Conservation (phyloP, 2,329 filamentous ascomycete genomes). For the Colletotrichum orbiculare region DNA sequence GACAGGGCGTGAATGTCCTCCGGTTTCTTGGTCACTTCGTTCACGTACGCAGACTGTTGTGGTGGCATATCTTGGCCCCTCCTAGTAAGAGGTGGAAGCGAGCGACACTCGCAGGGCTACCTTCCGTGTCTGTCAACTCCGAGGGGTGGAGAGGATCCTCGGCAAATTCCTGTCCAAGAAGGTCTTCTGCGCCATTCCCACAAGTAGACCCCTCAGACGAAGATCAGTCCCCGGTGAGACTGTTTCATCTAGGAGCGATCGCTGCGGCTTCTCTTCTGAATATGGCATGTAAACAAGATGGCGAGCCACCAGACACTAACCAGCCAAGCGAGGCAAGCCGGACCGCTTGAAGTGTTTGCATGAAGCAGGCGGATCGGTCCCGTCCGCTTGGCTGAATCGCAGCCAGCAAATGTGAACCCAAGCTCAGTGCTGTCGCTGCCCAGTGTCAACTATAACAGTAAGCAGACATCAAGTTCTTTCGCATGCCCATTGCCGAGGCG, state of each 20-base stretch:
- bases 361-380: constrained; percentile 34
- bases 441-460: constrained; percentile 10
- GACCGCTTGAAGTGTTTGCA: constrained; percentile 34
- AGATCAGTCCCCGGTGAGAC: constrained; percentile 36
- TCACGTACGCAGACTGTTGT: too few species aligned
- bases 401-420: constrained; percentile 2
- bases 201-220: constrained; percentile 26
- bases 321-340: constrained; percentile 28
- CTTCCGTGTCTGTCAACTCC: constrained; percentile 32
- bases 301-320: constrained; percentile 25
- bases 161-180: constrained; percentile 21
- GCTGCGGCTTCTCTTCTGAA: constrained; percentile 32
- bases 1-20: constrained; percentile 1
- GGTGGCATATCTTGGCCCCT: background rate
- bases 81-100: background rate
- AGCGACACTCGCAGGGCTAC: constrained; percentile 18
- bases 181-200: constrained; percentile 14
- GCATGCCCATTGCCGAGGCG: background rate
- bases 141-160: constrained; percentile 18
- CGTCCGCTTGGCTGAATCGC: constrained; percentile 28
- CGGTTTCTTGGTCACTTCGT: background rate
- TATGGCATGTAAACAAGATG: constrained; percentile 30
- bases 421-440: too few species aligned
- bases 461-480: background rate
- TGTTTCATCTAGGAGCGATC: constrained; percentile 35